Percentiles rank a stretch among this genome's conserved stretches.
Conservation (phyloP, 2,329 filamentous ascomycete genomes). For the Aspergillus fructus region DNA sequence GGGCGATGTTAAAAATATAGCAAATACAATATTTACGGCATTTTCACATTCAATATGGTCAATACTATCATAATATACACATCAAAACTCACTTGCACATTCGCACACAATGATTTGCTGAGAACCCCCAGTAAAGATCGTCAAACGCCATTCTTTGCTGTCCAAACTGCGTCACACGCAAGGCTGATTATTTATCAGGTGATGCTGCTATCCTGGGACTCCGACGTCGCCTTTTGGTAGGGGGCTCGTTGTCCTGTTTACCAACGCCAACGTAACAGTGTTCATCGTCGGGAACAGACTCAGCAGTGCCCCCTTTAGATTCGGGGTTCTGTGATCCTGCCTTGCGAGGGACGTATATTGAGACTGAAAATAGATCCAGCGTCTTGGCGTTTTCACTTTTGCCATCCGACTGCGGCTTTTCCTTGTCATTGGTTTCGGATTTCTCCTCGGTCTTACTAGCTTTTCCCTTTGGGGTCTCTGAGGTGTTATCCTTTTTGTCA, state of each 20-base stretch:
- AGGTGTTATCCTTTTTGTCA: conserved; percentile 5
- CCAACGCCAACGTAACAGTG: conserved; percentile 19
- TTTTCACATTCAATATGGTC: not conserved
- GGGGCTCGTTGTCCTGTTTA: conserved; percentile 30
- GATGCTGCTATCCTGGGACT: conserved; percentile 23
- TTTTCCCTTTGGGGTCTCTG: not conserved
- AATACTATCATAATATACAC: conserved; percentile 23
- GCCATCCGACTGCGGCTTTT: conserved; percentile 36
- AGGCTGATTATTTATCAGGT: not conserved
- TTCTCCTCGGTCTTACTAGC: conserved; percentile 2
- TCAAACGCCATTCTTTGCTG: not conserved
- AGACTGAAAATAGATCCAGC: conserved; percentile 31
- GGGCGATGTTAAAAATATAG: conserved; percentile 26
- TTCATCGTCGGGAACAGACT: conserved; percentile 16
- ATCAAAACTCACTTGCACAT: not conserved
- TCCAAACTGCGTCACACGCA: not conserved
- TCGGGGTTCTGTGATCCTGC: conserved; percentile 9
- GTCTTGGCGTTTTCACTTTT: conserved; percentile 14
- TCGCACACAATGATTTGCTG: not conserved
- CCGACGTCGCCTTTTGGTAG: conserved; percentile 35
- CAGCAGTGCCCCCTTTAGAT: not conserved
- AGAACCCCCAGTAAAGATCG: not conserved
- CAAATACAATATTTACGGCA: not conserved
- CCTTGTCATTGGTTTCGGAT: conserved; percentile 3
- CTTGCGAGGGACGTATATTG: conserved; percentile 31